Percentiles rank a stretch among this genome's conserved stretches.
phyloP scores from a whole-genome alignment of 768 basidiomycete species.

The Serendipita sp. region DNA sequence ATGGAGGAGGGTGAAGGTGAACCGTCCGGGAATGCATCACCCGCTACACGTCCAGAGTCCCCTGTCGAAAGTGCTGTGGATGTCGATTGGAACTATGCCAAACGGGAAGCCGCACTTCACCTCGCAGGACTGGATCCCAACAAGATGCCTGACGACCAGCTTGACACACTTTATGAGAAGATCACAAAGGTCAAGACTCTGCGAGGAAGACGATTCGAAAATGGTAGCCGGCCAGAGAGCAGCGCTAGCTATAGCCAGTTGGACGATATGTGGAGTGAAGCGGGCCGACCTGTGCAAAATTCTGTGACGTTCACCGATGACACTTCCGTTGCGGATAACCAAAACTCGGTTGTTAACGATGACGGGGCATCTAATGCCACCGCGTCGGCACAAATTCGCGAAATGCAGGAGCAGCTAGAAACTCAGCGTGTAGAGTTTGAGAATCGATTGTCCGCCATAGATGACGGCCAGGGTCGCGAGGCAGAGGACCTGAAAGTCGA shows the following conservation, averaged over 20 bases:
- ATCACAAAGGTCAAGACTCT: slow-evolving; percentile 83
- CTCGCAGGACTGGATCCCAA: slow-evolving; percentile 76
- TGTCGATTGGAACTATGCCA: slow-evolving; percentile 96
- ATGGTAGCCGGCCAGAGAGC: slow-evolving; percentile 65
- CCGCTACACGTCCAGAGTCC: slow-evolving; percentile 46
- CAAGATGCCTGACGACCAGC: slow-evolving; percentile 83
- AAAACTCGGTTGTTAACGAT: slow-evolving; percentile 45
- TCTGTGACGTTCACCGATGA: slow-evolving; percentile 65
- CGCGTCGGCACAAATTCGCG: slow-evolving; percentile 15
- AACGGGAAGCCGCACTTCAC: slow-evolving; percentile 79
- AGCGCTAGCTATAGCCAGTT: slow-evolving; percentile 54
- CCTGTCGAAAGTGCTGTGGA: slow-evolving; percentile 56
- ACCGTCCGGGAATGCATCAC: slow-evolving; percentile 30
- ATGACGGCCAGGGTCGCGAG: slow-evolving; percentile 35
- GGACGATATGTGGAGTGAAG: slow-evolving; percentile 82
- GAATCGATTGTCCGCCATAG: slow-evolving; percentile 40
- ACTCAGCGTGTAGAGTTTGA: slow-evolving; percentile 32
- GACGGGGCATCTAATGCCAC: slow-evolving; percentile 42
- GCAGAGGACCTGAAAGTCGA: slow-evolving; percentile 77
- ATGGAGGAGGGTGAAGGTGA: slow-evolving; percentile 34
- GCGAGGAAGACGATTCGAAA: slow-evolving; percentile 31
- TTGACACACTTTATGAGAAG: slow-evolving; percentile 86
- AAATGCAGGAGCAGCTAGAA: slow-evolving; percentile 56
- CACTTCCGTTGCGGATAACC: slow-evolving; percentile 59
- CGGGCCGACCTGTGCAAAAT: slow-evolving; percentile 60